phyloP scores from a whole-genome alignment of 805 yeast species.

The Ogataea trehalophila region DNA sequence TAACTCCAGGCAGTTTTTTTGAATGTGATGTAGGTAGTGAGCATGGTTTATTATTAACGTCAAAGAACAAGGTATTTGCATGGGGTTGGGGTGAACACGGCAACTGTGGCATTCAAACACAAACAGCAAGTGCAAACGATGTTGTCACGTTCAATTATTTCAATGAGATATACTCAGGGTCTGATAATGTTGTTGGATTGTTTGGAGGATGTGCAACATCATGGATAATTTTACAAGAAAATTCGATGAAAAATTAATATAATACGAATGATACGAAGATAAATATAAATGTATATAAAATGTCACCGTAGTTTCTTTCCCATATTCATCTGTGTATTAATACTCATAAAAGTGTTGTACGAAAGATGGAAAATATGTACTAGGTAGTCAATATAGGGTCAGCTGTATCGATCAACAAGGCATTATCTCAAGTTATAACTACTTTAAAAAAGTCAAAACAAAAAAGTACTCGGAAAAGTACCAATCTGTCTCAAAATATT shows the following conservation, averaged over 20 bases:
- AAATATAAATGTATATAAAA: conserved; percentile 13
- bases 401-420: conserved; percentile 42
- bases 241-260: no score
- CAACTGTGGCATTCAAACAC: conserved; percentile 60
- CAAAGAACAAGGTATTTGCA: conserved; percentile 40
- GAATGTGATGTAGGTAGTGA: conserved; percentile 67
- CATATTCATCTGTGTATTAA: conserved; percentile 60
- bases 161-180: conserved; percentile 28
- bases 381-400: conserved; percentile 61
- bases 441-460: background rate
- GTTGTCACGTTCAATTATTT: conserved; percentile 35
- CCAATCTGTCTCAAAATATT: background rate
- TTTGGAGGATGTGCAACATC: conserved; percentile 67
- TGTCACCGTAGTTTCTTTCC: conserved; percentile 76
- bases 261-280: no score
- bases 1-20: conserved; percentile 1
- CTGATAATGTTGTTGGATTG: conserved; percentile 28
- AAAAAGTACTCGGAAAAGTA: background rate
- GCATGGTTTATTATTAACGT: conserved; percentile 58
- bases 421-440: conserved; percentile 2
- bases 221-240: conserved; percentile 39
- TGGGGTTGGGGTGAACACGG: conserved; percentile 99
- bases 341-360: conserved; percentile 16
- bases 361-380: conserved; percentile 82
- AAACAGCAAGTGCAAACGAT: conserved; percentile 8